These are phyloP conservation scores for Pilaira anomala DNA, from an alignment of 192 early-diverging fungal genomes.

Conservation along the genomic window DNA sequence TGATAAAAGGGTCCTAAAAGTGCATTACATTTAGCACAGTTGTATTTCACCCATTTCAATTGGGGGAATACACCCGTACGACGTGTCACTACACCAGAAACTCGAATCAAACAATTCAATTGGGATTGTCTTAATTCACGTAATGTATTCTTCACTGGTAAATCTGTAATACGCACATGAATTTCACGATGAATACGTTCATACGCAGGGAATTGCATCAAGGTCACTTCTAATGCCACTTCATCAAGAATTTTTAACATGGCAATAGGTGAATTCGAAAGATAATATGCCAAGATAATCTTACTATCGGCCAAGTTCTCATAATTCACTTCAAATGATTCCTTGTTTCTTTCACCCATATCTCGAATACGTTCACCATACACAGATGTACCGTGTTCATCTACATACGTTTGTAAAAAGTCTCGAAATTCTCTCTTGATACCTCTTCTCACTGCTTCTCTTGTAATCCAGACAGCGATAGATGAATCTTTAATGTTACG, in stretches of 20 bases:
- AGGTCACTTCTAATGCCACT: conserved; percentile 88
- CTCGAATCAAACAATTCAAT: conserved; percentile 87
- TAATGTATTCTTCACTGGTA: conserved; percentile 80
- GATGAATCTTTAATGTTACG: conserved; percentile 78
- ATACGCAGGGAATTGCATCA: conserved; percentile 87
- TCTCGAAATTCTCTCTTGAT: conserved; percentile 84
- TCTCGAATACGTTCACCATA: conserved; percentile 89
- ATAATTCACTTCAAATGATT: conserved; percentile 87
- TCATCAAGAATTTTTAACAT: conserved; percentile 90
- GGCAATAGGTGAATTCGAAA: conserved; percentile 84
- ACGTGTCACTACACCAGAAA: conserved; percentile 89
- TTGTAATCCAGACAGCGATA: conserved; percentile 81
- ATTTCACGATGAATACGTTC: conserved; percentile 88
- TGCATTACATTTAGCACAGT: conserved; percentile 90
- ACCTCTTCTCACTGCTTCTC: conserved; percentile 78
- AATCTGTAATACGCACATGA: conserved; percentile 88
- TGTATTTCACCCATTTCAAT: conserved; percentile 94
- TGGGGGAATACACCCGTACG: conserved; percentile 96
- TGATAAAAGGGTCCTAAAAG: conserved; percentile 93
- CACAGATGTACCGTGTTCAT: conserved; percentile 82
- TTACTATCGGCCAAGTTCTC: conserved; percentile 76
- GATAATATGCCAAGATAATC: conserved; percentile 82
- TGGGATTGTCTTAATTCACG: conserved; percentile 90
- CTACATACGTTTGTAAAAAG: conserved; percentile 85
- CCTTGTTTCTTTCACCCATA: conserved; percentile 73